phyloP scores from a whole-genome alignment of 306 rosid species.

The Acmispon strigosus region DNA sequence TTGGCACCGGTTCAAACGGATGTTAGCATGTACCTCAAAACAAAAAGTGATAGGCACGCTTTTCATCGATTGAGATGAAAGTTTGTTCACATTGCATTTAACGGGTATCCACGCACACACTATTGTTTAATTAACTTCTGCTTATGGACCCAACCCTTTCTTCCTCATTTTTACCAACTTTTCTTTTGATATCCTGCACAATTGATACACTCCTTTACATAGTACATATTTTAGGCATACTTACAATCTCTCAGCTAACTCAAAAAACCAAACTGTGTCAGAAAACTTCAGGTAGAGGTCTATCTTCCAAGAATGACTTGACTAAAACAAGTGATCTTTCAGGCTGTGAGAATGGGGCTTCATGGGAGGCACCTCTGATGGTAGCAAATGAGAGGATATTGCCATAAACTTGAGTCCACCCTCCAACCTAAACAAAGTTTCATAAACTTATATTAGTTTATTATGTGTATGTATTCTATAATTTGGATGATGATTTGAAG shows the following conservation, averaged over 20 bases:
- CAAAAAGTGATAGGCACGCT: no score
- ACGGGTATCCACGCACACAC: no score
- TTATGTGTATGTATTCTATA: no score
- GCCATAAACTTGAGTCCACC: conserved; percentile 92
- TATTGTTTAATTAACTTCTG: neutral
- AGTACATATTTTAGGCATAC: conserved; percentile 8
- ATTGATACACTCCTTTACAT: conserved; percentile 20
- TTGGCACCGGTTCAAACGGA: no score
- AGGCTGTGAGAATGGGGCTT: conserved; percentile 96
- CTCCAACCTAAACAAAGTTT: conserved; percentile 62
- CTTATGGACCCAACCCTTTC: neutral
- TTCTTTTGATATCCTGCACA: conserved; percentile 12
- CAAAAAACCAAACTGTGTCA: conserved; percentile 17
- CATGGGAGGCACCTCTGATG: conserved; percentile 90
- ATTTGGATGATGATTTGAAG: no score
- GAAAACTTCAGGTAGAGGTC: conserved; percentile 57
- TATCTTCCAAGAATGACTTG: conserved; percentile 63
- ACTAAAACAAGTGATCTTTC: conserved; percentile 80
- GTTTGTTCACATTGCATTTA: no score
- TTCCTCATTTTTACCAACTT: neutral
- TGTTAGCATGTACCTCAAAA: no score
- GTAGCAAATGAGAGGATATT: conserved; percentile 76
- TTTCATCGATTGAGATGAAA: no score
- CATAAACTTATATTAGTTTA: neutral
- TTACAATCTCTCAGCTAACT: conserved; percentile 32